A percentile compares a stretch with the other conserved stretches of the same genome.
Conservation (phyloP, 202 grass and related monocot species). For the Musa balbisiana region DNA sequence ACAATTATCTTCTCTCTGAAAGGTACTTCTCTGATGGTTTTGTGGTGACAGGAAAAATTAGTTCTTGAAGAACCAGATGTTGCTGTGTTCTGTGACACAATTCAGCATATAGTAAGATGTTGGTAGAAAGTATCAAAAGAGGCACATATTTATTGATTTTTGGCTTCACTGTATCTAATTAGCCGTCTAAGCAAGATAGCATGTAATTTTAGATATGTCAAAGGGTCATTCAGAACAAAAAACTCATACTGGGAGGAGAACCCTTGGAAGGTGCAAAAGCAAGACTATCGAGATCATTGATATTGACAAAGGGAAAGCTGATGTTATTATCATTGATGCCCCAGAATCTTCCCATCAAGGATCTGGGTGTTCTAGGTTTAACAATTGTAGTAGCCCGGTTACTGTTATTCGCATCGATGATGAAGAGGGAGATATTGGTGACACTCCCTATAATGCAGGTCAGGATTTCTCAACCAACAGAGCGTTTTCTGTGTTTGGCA, state of each 20-base stretch:
- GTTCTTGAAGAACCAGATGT: background rate
- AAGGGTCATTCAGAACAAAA: constrained; percentile 23
- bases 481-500: background rate
- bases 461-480: background rate
- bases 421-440: constrained; percentile 34
- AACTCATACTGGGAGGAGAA: background rate
- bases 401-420: constrained; percentile 82
- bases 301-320: constrained; percentile 19
- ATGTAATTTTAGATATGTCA: constrained; percentile 32
- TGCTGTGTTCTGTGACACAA: background rate
- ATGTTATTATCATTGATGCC: constrained; percentile 32
- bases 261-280: constrained; percentile 11
- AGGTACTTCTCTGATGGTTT: background rate
- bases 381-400: constrained; percentile 23
- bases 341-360: constrained; percentile 19
- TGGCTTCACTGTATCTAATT: background rate
- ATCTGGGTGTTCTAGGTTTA: constrained; percentile 25
- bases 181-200: background rate
- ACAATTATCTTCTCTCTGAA: background rate
- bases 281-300: constrained; percentile 22
- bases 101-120: background rate
- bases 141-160: background rate
- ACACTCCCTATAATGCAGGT: background rate
- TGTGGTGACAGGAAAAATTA: background rate
- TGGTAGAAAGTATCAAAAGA: background rate